Base-by-base conservation (phyloP, 257 asterid genomes). In the Solanum peruvianum region DNA sequence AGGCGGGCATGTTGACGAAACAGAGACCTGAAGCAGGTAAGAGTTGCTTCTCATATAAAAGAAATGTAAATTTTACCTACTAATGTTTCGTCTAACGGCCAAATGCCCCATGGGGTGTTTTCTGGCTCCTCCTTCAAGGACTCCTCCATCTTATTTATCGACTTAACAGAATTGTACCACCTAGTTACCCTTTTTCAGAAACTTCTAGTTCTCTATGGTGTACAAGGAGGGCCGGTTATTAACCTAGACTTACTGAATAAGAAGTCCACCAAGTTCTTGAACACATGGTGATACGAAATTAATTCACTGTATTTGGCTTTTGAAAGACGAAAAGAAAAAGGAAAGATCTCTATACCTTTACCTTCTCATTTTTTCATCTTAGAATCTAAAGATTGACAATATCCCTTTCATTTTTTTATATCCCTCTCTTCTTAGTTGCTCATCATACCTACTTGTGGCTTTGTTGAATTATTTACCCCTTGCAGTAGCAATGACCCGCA, bases 101-200 rank as follows among this genome's bases (percentile, higher is more conserved):
- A 93, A 87, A 91, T 92, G 93, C 90, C 88, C 29, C 91, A 89
- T 5, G 94, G 93, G 94, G 93, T 49, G 91, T 91, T 11, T 93
- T 93, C 37, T 91, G 95, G 87, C 91, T 85, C 89, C 97, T 88
- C 92, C 93, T 21, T 89, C 94, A 62, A 62, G 29, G 1, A 25
- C 31, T 62, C 69, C 69, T 60, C 70, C 70, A 62, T 62, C 31
- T 62, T 37, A 70, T 70, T 70, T 31, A 70, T 70, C 11, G 44
- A 16, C 77, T 70, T 16, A 70, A 70, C 44, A 16, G 25, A 20
- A 70, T 20, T 70, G 37, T 70, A 70, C 73, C 29, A 27, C 21
- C 37, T 70, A 70, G 0, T 67, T 14, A 27, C 11, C 41, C 21
- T 69, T 29, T 29, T 69, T 29, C 42, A 70, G n/a, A 70, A 69